Conservation (phyloP, 1,284 basidiomycete genomes). For the Prillingera fragicola region DNA sequence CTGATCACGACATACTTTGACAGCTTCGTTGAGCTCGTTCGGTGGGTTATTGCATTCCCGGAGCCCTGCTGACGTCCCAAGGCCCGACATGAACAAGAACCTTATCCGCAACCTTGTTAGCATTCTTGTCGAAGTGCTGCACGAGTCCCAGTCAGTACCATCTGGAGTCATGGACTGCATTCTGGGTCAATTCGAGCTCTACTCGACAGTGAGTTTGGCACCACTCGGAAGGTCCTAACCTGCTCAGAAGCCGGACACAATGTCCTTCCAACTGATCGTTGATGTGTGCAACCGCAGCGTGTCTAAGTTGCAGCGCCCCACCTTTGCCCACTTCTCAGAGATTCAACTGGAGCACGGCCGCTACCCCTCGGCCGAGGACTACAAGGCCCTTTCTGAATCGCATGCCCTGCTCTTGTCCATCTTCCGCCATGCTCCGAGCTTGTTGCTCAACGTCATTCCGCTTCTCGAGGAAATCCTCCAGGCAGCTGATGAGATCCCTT, state of each 20-base stretch:
- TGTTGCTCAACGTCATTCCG: constrained; percentile 85
- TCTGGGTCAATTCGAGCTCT: constrained; percentile 77
- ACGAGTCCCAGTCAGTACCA: constrained; percentile 73
- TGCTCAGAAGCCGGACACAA: constrained; percentile 61
- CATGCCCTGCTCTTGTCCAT: constrained; percentile 84
- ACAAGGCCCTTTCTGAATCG: constrained; percentile 56
- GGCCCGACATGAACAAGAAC: constrained; percentile 72
- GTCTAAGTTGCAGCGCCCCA: constrained; percentile 81
- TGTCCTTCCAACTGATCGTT: constrained; percentile 77
- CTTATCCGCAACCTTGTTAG: constrained; percentile 82
- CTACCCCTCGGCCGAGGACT: constrained; percentile 48
- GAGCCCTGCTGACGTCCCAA: constrained; percentile 40
- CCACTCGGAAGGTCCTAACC: constrained; percentile 1
- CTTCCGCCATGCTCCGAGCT: constrained; percentile 68
- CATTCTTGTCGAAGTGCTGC: constrained; percentile 81
- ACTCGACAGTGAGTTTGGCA: constrained; percentile 44
- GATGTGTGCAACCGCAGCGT: constrained; percentile 77
- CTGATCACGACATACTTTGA: constrained; percentile 78
- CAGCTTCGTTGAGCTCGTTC: constrained; percentile 72
- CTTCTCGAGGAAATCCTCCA: constrained; percentile 86
- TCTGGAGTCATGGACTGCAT: constrained; percentile 72
- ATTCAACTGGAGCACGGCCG: constrained; percentile 60
- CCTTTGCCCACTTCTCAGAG: constrained; percentile 86
- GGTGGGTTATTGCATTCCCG: constrained; percentile 44
- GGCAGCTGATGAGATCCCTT: constrained; percentile 61